Percentiles rank a stretch among this genome's conserved stretches.
phyloP scores from a whole-genome alignment of 164 flowering plant genomes.

The Umbellularia californica region DNA sequence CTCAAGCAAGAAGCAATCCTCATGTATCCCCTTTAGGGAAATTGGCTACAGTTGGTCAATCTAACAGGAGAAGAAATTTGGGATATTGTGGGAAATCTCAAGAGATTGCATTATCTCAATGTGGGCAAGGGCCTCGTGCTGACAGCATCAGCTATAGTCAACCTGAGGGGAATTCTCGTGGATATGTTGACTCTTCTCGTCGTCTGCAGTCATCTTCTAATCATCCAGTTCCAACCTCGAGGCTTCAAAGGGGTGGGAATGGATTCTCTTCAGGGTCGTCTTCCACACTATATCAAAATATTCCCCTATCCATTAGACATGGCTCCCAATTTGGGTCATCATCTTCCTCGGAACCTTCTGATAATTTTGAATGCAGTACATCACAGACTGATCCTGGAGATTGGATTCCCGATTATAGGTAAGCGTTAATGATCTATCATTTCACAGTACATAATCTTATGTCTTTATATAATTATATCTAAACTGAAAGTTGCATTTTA shows the following conservation, averaged over 20 bases:
- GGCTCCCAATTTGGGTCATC: constrained; percentile 24
- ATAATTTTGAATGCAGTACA: constrained; percentile 51
- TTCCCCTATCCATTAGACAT: constrained; percentile 23
- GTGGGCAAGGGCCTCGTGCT: constrained; percentile 48
- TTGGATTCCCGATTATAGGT: constrained; percentile 99
- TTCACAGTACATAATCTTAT: neutral
- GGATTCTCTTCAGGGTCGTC: constrained; percentile 26
- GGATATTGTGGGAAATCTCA: constrained; percentile 56
- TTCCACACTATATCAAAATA: constrained; percentile 22
- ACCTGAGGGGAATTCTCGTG: constrained; percentile 51
- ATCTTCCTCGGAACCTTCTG: constrained; percentile 34
- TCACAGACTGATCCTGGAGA: constrained; percentile 82
- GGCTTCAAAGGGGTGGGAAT: constrained; percentile 48
- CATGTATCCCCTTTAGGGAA: constrained; percentile 94
- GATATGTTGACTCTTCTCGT: constrained; percentile 43
- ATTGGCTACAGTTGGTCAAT: constrained; percentile 45
- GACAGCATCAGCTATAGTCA: constrained; percentile 37
- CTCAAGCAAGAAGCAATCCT: constrained; percentile 74
- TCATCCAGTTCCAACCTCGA: constrained; percentile 32
- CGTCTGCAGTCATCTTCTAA: constrained; percentile 31
- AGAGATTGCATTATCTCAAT: constrained; percentile 50
- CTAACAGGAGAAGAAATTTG: constrained; percentile 70
- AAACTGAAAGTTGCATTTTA: neutral
- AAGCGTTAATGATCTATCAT: constrained; percentile 4
- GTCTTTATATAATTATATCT: neutral